phyloP scores from a whole-genome alignment of 2,329 filamentous ascomycete species.

The Botrytis tulipae region DNA sequence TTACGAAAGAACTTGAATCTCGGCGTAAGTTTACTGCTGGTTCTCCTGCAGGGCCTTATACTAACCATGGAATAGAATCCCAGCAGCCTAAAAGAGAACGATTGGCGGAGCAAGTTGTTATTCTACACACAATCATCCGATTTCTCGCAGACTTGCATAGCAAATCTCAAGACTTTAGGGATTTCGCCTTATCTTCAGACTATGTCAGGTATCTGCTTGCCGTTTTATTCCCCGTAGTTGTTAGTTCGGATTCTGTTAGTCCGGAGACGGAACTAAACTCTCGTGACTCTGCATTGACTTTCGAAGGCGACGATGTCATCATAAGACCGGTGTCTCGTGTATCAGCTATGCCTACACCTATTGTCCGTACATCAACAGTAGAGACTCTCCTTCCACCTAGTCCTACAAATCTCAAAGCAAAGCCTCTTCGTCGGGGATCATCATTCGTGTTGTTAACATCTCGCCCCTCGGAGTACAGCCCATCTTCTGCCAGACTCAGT shows the following conservation, averaged over 20 bases:
- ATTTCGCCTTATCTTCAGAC: slow-evolving; percentile 76
- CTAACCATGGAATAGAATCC: slow-evolving; percentile 38
- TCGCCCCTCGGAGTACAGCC: slow-evolving; percentile 56
- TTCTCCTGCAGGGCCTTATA: neutral
- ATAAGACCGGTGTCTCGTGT: slow-evolving; percentile 56
- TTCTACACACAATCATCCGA: slow-evolving; percentile 73
- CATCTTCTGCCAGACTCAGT: slow-evolving; percentile 61
- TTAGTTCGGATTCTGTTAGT: slow-evolving; percentile 78
- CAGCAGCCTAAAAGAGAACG: slow-evolving; percentile 47
- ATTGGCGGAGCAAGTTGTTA: slow-evolving; percentile 56
- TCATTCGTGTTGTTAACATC: slow-evolving; percentile 88
- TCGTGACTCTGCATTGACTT: slow-evolving; percentile 74
- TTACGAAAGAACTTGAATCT: slow-evolving; percentile 57
- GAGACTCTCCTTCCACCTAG: slow-evolving; percentile 49
- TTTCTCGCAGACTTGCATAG: slow-evolving; percentile 77
- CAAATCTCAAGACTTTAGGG: slow-evolving; percentile 74
- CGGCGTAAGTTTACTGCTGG: slow-evolving; percentile 45
- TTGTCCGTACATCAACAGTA: slow-evolving; percentile 70
- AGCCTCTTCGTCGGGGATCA: slow-evolving; percentile 73
- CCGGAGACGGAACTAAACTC: slow-evolving; percentile 87
- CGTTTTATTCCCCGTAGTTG: slow-evolving; percentile 82
- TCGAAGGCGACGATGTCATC: slow-evolving; percentile 82
- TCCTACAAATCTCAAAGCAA: slow-evolving; percentile 47
- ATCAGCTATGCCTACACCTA: slow-evolving; percentile 61
- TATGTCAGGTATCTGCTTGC: slow-evolving; percentile 78